Evolutionary conservation across 2,329 filamentous ascomycete species (phyloP), one percentile per base, ranked within the genome.

Genomic region (Waltergamsia citrina): DNA sequence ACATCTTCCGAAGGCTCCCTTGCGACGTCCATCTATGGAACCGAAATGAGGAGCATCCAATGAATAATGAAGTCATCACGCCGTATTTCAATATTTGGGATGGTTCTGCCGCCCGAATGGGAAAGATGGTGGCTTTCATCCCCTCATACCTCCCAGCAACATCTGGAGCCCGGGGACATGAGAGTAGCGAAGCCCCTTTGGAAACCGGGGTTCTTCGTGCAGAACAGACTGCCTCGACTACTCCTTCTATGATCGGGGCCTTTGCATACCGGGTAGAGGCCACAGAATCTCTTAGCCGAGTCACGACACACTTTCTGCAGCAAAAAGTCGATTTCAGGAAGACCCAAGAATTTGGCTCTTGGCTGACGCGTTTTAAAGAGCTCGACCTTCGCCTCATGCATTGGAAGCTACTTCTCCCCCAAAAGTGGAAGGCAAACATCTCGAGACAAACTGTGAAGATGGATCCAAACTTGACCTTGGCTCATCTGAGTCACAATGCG

Each of bases 381-480:
- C 42, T 68, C 3, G 65, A 68, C 38, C 40, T 67, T 1, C 56
- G 62, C 0, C 48, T 67, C 0, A 59, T 67, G 1, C 60, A 63
- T 41, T 63, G 54, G 62, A 65, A 65, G 29, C 58, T 65, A 52
- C 58, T 60, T 21, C 48, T 64, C 1, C 60, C 62, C 2, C 53
- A 53, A 24, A 54, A 58, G 37, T 63, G 63, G 60, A 57, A 56
- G n/a, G 46, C 49, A 3, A 50, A 51, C n/a, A n/a, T n/a, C n/a
- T 45, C 49, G 0, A 47, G 45, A n/a, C n/a, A n/a, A n/a, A n/a
- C n/a, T n/a, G n/a, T n/a, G n/a, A n/a, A n/a, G 11, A 66, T 65
- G 53, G 66, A 70, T 32, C 66, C 66, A 0, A 70, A 69, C 29
- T 46, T 69, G n/a, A 68, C 66, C 0, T 43, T 69, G 0, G 65